Evolutionary conservation across 331 rosid genomes (phyloP), one percentile per base, ranked within the genome.

Genomic region (Quercus lobata): DNA sequence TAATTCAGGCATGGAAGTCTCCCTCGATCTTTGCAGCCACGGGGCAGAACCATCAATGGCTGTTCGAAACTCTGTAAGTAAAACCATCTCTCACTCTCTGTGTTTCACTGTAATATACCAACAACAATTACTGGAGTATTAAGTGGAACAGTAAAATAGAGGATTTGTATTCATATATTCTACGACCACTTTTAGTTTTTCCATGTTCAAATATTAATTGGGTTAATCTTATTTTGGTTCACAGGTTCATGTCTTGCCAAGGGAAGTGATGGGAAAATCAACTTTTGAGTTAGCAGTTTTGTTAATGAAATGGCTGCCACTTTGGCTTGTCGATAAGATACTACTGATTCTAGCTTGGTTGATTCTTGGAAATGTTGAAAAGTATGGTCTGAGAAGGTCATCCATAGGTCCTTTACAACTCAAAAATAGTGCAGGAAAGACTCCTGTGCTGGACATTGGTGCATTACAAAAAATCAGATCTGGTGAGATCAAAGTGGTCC

Each of bases 1-100:
- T 35, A 93, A 95, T 77, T 92, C 99, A 0, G 97, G 99, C 75
- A 95, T 95, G 99, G 99, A 95, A 76, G 91, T 91, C 22, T 95
- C 94, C 19, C 94, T 95, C 80, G 99, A 95, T 88, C 97, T 95
- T 29, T 93, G 92, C 76, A 93, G 87, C 75, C 85, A 95, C 80
- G 75, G 84, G 73, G 99, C 97, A 24, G 83, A 62, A 5, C 93
- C 99, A 46, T 85, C 91, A 22, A 91, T 95, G 92, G 99, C 93
- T 19, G 96, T 91, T 53, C 83, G 99, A 75, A 87, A 90, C 87
- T 91, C 99, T 62, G 98, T 94, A 14, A 94, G 98, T 84, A 27
- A 71, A 57, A 41, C 46, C 12, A 8, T 41, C 46, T 41, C 46
- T 41, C 46, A 41, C 46, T 41, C 44, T 37, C 12, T 41, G 12